Evolutionary conservation across 2,329 filamentous ascomycete species (phyloP).

Genomic region (Botryotinia globosa): DNA sequence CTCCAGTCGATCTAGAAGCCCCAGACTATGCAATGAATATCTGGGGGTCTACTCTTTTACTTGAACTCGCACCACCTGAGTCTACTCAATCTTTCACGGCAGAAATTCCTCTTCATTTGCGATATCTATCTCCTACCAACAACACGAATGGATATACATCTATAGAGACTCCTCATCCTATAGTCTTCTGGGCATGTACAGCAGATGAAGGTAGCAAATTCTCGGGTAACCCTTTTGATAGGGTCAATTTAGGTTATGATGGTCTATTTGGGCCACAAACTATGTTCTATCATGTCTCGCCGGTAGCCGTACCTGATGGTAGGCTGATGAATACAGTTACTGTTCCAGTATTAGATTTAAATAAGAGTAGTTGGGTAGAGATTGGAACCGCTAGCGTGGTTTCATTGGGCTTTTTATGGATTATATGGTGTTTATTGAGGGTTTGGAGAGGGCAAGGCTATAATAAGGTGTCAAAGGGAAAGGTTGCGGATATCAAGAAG

Average conservation of each 20-base stretch:
- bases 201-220: slow-evolving; percentile 66
- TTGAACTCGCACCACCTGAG: slow-evolving; percentile 63
- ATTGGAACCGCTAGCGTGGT: slow-evolving; percentile 58
- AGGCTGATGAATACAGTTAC: slow-evolving; percentile 52
- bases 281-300: slow-evolving; percentile 76
- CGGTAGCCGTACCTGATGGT: slow-evolving; percentile 36
- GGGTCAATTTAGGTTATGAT: slow-evolving; percentile 82
- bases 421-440: slow-evolving; percentile 49
- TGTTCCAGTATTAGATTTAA: slow-evolving; percentile 64
- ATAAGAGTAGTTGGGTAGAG: slow-evolving; percentile 48
- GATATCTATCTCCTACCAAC: slow-evolving; percentile 66
- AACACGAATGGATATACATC: slow-evolving; percentile 49
- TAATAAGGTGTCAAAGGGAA: slow-evolving; percentile 20
- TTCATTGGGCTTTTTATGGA: slow-evolving; percentile 65
- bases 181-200: slow-evolving; percentile 86
- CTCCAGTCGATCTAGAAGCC: slow-evolving; percentile 85
- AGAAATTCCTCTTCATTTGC: slow-evolving; percentile 78
- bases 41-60: slow-evolving; percentile 78
- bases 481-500: slow-evolving; percentile 25
- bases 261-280: slow-evolving; percentile 72
- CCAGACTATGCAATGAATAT: slow-evolving; percentile 72
- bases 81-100: slow-evolving; percentile 53
- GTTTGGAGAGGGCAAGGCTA: slow-evolving; percentile 34
- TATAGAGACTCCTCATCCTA: slow-evolving; percentile 71
- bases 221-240: slow-evolving; percentile 78